These are phyloP conservation scores for Exophiala lecanii-corni DNA, from an alignment of 2,329 filamentous ascomycete species.

Conservation along the genomic window DNA sequence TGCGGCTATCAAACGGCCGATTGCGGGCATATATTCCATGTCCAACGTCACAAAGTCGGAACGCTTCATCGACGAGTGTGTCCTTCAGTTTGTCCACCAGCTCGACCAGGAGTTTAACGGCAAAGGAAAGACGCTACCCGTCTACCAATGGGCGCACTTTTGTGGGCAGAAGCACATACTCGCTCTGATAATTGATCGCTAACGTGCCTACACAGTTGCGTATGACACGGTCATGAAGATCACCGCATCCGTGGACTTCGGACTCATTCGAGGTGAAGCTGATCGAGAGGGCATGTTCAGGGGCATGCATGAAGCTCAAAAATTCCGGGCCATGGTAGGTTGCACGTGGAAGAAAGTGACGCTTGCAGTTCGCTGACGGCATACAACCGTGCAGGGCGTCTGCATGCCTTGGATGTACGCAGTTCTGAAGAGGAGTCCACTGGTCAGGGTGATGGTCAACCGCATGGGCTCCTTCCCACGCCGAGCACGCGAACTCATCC, in stretches of 20 bases:
- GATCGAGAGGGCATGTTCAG: conserved; percentile 9
- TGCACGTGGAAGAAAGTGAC: neutral
- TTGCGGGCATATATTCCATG: too few species aligned
- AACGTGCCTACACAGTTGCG: conserved; percentile 1
- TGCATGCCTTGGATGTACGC: too few species aligned
- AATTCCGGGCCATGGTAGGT: conserved; percentile 5
- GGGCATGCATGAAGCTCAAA: conserved; percentile 5
- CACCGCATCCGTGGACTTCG: conserved; percentile 5
- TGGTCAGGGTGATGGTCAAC: conserved; percentile 30
- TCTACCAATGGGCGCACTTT: too few species aligned
- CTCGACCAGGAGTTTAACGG: too few species aligned
- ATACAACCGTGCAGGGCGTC: too few species aligned
- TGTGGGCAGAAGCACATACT: too few species aligned
- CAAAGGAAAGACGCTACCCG: conserved; percentile 6
- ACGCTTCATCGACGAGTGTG: too few species aligned
- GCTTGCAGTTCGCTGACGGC: neutral
- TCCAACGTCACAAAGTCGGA: too few species aligned
- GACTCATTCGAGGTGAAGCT: conserved; percentile 5
- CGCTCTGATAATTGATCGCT: too few species aligned
- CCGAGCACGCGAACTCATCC: conserved; percentile 33
- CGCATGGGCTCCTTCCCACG: conserved; percentile 34
- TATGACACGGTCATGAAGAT: conserved; percentile 7
- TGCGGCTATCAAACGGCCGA: too few species aligned
- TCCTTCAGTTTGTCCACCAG: too few species aligned
- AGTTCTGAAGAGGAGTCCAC: too few species aligned